Percentiles rank a stretch among this genome's conserved stretches.
Conservation (phyloP, 805 yeast genomes). For the Starmerella kuoi region DNA sequence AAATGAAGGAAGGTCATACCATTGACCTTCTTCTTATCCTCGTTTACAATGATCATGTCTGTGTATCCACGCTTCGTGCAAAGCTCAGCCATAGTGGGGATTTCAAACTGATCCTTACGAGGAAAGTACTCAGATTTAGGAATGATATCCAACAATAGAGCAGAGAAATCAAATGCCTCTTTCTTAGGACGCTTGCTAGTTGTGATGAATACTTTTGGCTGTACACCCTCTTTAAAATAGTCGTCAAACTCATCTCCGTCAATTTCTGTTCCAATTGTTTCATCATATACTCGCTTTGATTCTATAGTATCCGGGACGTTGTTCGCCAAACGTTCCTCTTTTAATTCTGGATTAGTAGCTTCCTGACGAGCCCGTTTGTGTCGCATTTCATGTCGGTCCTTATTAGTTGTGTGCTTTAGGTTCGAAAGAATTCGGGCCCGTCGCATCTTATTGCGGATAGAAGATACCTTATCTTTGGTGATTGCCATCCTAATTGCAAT, state of each 20-base stretch:
- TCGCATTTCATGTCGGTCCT: slow-evolving; percentile 63
- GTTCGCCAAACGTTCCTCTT: slow-evolving; percentile 61
- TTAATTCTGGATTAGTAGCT: slow-evolving; percentile 66
- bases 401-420: slow-evolving; percentile 60
- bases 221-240: slow-evolving; percentile 41
- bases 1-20: slow-evolving; percentile 88
- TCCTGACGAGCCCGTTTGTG: slow-evolving; percentile 82
- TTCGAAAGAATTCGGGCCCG: slow-evolving; percentile 69
- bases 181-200: slow-evolving; percentile 79
- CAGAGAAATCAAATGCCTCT: slow-evolving; percentile 82
- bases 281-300: slow-evolving; percentile 72
- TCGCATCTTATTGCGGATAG: slow-evolving; percentile 62
- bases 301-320: slow-evolving; percentile 79
- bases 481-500: slow-evolving; percentile 21
- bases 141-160: slow-evolving; percentile 65
- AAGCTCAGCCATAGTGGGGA: slow-evolving; percentile 76
- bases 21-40: slow-evolving; percentile 82
- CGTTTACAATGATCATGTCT: slow-evolving; percentile 79
- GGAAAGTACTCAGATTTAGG: slow-evolving; percentile 82
- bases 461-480: slow-evolving; percentile 24
- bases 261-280: slow-evolving; percentile 45
- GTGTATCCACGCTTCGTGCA: slow-evolving; percentile 78
- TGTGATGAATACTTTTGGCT: slow-evolving; percentile 82
- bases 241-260: slow-evolving; percentile 44
- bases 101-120: slow-evolving; percentile 68